Evolutionary conservation across 192 early-diverging fungal species (phyloP).

Genomic region (Coemansia sp.): DNA sequence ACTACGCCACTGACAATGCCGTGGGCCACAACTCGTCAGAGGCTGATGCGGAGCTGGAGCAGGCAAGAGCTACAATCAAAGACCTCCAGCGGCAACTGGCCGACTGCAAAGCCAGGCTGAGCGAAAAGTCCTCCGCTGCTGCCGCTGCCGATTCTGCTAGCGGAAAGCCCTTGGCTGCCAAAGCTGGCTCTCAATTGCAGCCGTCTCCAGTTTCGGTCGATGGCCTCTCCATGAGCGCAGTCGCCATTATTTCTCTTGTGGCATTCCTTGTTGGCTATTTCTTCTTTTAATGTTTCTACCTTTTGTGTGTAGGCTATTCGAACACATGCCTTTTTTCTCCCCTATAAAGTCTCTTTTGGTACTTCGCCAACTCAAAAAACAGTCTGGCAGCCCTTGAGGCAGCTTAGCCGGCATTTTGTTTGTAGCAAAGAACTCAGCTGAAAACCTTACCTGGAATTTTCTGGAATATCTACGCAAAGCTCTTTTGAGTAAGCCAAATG

Average conservation of each 20-base stretch:
- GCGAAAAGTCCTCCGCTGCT: background rate
- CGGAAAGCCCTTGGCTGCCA: constrained; percentile 9
- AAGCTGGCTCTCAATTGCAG: constrained; percentile 1
- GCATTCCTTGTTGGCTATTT: constrained; percentile 62
- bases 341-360: background rate
- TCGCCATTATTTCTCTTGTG: constrained; percentile 54
- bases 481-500: too few relatives aligned
- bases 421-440: too few relatives aligned
- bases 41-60: constrained; percentile 38
- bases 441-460: too few relatives aligned
- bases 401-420: too few relatives aligned
- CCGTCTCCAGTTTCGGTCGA: constrained; percentile 31
- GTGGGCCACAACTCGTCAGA: constrained; percentile 1
- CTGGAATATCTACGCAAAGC: too few relatives aligned
- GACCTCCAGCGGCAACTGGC: constrained; percentile 37
- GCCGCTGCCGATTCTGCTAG: constrained; percentile 4
- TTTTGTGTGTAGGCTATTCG: too few relatives aligned
- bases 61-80: constrained; percentile 29
- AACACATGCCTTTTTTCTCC: too few relatives aligned
- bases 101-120: constrained; percentile 21
- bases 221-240: constrained; percentile 60
- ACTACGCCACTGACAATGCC: constrained; percentile 1
- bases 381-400: too few relatives aligned
- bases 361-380: too few relatives aligned
- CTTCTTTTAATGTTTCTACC: constrained; percentile 56